These are phyloP conservation scores for Colletotrichum sp. DNA, from an alignment of 2,329 filamentous ascomycete genomes.

Conservation along the genomic window DNA sequence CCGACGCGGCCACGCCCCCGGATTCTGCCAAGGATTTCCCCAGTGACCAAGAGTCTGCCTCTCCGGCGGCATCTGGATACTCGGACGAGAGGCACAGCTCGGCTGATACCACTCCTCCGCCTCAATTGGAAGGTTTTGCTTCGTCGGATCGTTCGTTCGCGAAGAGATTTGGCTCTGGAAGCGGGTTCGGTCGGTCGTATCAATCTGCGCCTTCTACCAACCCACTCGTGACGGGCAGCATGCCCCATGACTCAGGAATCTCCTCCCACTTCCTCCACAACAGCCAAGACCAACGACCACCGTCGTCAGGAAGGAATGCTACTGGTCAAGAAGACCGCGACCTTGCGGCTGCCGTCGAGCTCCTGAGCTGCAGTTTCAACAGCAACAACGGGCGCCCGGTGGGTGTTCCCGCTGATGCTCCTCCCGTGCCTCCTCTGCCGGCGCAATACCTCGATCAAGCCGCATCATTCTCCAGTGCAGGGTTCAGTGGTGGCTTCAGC, in stretches of 20 bases:
- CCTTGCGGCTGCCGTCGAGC: slow-evolving; percentile 86
- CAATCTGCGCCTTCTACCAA: slow-evolving; percentile 70
- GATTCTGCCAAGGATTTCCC: slow-evolving; percentile 71
- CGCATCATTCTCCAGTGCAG: slow-evolving; percentile 60
- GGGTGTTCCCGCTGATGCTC: slow-evolving; percentile 73
- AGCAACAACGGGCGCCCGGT: slow-evolving; percentile 71
- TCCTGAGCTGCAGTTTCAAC: slow-evolving; percentile 89
- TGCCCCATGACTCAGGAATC: slow-evolving; percentile 54
- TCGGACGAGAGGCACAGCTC: slow-evolving; percentile 84
- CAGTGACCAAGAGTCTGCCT: slow-evolving; percentile 81
- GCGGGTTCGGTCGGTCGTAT: slow-evolving; percentile 77
- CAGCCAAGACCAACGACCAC: slow-evolving; percentile 73
- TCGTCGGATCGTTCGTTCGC: slow-evolving; percentile 51
- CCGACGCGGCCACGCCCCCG: slow-evolving; percentile 64
- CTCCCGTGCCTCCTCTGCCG: slow-evolving; percentile 87
- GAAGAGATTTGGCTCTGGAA: slow-evolving; percentile 65
- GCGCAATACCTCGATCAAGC: slow-evolving; percentile 75
- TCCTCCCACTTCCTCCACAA: slow-evolving; percentile 70
- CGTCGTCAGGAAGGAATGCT: slow-evolving; percentile 77
- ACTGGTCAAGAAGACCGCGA: slow-evolving; percentile 85
- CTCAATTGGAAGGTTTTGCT: slow-evolving; percentile 70
- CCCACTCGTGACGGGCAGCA: slow-evolving; percentile 53
- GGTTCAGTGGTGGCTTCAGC: slow-evolving; percentile 50
- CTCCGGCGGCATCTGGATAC: slow-evolving; percentile 80
- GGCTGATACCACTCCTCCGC: slow-evolving; percentile 90